Percentiles rank a stretch among this genome's conserved stretches.
Conservation (phyloP, 2,329 filamentous ascomycete genomes). For the Neurospora sp. region DNA sequence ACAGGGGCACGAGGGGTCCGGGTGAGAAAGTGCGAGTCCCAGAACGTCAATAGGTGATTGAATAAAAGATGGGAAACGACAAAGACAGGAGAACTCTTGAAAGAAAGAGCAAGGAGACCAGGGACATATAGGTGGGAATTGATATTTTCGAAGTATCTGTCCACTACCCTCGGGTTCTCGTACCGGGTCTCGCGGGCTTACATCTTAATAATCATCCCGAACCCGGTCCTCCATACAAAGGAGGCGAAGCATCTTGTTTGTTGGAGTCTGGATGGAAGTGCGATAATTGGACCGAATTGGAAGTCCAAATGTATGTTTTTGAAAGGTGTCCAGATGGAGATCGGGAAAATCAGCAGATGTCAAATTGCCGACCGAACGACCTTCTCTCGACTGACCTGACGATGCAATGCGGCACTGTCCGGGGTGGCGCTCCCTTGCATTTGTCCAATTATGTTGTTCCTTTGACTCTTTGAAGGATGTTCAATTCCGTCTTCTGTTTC, state of each 20-base stretch:
- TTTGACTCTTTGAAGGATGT: not conserved
- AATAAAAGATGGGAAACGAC: not conserved
- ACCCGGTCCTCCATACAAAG: not conserved
- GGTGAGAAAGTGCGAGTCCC: not conserved
- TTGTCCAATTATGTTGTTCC: not conserved
- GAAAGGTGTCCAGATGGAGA: constrained; percentile 1
- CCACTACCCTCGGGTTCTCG: not conserved
- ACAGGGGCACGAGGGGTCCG: not conserved
- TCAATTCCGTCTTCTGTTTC: not conserved
- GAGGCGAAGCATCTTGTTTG: not conserved
- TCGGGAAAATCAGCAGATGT: constrained; percentile 17
- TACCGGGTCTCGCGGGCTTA: not conserved
- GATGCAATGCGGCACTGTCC: not conserved
- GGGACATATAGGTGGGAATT: not conserved
- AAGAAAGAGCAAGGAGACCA: not conserved
- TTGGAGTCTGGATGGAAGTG: not conserved
- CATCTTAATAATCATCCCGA: not conserved
- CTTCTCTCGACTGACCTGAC: not conserved
- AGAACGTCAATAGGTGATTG: not conserved
- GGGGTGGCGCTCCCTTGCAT: not conserved
- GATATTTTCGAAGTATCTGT: not conserved
- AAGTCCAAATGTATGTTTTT: no score
- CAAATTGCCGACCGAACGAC: constrained; percentile 16
- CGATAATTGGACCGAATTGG: no score
- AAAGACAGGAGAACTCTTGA: not conserved